Percentiles rank a stretch among this genome's conserved stretches.
phyloP scores from a whole-genome alignment of 2,329 filamentous ascomycete species.

The Botrytis galanthina region DNA sequence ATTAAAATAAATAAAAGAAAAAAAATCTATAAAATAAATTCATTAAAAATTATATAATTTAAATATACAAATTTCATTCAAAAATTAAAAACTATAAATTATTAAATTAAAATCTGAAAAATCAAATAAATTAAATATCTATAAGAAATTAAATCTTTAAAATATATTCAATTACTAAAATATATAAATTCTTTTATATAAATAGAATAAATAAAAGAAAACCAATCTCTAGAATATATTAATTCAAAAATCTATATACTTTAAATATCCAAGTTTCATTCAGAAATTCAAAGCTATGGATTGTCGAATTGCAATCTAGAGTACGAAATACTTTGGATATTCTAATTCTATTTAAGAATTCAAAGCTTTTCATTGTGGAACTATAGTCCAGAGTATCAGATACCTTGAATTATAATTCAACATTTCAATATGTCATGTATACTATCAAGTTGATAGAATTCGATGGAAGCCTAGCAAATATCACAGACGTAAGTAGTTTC shows the following conservation, averaged over 20 bases:
- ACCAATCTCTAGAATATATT: not conserved
- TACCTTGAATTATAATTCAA: not conserved
- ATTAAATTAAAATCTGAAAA: too few species aligned
- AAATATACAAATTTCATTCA: too few species aligned
- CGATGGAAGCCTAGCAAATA: not conserved
- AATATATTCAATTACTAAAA: not conserved
- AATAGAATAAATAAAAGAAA: rapidly evolving
- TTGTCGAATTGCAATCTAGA: not conserved
- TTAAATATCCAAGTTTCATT: not conserved
- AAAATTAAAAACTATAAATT: too few species aligned
- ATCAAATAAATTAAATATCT: not conserved
- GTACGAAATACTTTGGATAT: not conserved
- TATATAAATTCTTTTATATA: not conserved
- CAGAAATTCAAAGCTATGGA: not conserved
- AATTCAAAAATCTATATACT: not conserved
- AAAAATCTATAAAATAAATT: too few species aligned
- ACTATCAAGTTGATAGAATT: not conserved
- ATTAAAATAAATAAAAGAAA: too few species aligned
- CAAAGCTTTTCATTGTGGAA: not conserved
- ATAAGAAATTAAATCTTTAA: not conserved
- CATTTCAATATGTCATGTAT: not conserved
- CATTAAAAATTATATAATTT: too few species aligned
- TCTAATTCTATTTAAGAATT: not conserved
- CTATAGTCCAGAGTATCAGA: not conserved
- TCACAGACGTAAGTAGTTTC: not conserved